Evolutionary conservation across 2,329 filamentous ascomycete genomes (phyloP), one percentile per base, ranked within the genome.

Genomic region (Aspergillus fischeri): DNA sequence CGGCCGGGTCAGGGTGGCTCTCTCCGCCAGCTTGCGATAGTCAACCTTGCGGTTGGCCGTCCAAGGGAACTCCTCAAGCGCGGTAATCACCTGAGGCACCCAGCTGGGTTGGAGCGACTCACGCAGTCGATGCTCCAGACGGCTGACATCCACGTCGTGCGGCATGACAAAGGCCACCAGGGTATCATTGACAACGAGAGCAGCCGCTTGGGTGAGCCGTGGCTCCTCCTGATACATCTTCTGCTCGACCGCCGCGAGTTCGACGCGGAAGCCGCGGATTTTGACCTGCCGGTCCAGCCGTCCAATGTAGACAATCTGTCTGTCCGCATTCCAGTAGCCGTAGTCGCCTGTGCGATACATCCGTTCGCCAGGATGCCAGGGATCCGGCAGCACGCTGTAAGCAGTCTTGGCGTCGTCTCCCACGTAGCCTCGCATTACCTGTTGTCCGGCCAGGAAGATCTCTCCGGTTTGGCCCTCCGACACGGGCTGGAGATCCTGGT

Each of bases 341-440:
- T 45, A 29, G 38, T 53, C 51, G n/a, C 51, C 51, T 1, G 51
- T 21, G 35, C 51, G 51, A 32, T 53, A 53, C 51, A 53, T 53
- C 41, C 27, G 27, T 47, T 53, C 51, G 9, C 41, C 24, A 6
- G 17, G 7, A 21, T 20, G 29, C n/a, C 42, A 53, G 5, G 51
- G 51, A 45, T 53, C 51, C 3, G 38, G 38, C 4, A 47, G 20
- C 17, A 45, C 29, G 27, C 45, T 28, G 28, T 47, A n/a, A 6
- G 38, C 10, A 4, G 51, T 53, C 24, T 27, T 47, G 10, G 27
- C 32, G 4, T 45, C 38, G 25, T 45, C 45, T n/a, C 41, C 51
- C 29, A 53, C 27, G 5, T 53, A 53, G 6, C 51, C 51, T 7
- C 38, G 51, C 24, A 21, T 28, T 11, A 53, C 32, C 38, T 53